Evolutionary conservation across 2,329 filamentous ascomycete genomes (phyloP), one percentile per base, ranked within the genome.

Genomic region (Colletotrichum incanum): DNA sequence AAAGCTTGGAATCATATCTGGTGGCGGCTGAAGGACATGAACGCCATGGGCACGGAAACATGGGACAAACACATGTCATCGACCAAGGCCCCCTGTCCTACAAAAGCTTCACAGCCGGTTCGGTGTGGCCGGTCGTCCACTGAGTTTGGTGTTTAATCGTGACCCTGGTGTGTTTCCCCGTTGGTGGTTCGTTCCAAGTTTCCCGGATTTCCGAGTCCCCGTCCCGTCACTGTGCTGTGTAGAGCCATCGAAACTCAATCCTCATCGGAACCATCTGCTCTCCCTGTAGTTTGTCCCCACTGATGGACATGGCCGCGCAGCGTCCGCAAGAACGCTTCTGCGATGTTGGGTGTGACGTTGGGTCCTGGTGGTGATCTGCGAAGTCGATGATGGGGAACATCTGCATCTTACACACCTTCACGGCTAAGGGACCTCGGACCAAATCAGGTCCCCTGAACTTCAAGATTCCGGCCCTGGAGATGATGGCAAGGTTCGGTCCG

Each of bases 61-160:
- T 60, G 58, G 70, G 59, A 69, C 60, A 72, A 65, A 69, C 70
- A 64, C 65, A 72, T 72, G 70, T 72, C 70, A 69, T 70, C 58
- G 45, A 54, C 58, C 69, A 47, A 47, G 66, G 54, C 31, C n/a
- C 52, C 69, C 60, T 65, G 45, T 23, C 65, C 26, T 49, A 20
- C 56, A 37, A 52, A 56, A 50, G 55, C 56, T 62, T 68, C 43
- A 23, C 65, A 58, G 37, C 31, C 52, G 31, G 45, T 45, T 66
- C 54, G 62, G 67, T 65, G 62, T 31, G 56, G 31, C 58, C 68
- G n/a, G 56, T 50, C 28, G 45, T 45, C 55, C 41, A 61, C 52
- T 39, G 34, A 52, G 20, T 12, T 26, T 12, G 34, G 5, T n/a
- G n/a, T 26, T 37, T 23, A n/a, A 20, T 45, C 31, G 45, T 39